Percentiles rank a stretch among this genome's conserved stretches.
These are phyloP conservation scores for Halenospora varia DNA, from an alignment of 495 filamentous ascomycete species.

Conservation along the genomic window DNA sequence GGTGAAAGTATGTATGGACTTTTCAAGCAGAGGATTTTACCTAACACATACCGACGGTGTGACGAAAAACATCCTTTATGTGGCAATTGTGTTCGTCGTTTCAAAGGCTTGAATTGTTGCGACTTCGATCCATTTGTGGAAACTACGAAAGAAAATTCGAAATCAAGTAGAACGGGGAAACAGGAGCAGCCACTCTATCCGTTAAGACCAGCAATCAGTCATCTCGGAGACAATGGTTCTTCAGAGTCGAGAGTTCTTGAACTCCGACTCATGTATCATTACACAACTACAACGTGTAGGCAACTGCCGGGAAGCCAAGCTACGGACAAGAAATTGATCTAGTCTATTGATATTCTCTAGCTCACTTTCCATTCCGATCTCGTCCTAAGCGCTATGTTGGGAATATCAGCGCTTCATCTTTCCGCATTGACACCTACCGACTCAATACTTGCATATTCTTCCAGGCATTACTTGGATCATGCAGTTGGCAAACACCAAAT, in stretches of 20 bases:
- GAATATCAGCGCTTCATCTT: conserved; percentile 13
- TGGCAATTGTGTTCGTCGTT: conserved; percentile 11
- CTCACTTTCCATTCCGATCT: conserved; percentile 10
- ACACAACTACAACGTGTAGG: conserved; percentile 7
- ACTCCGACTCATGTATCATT: conserved; percentile 18
- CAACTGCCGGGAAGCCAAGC: neutral
- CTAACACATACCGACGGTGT: conserved; percentile 2
- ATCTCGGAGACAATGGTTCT: neutral
- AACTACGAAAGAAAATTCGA: neutral
- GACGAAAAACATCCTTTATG: conserved; percentile 16
- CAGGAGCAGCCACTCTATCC: conserved; percentile 30
- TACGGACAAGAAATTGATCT: neutral
- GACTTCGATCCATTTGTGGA: conserved; percentile 12
- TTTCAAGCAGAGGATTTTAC: neutral
- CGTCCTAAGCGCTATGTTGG: conserved; percentile 10
- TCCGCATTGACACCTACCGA: conserved; percentile 9
- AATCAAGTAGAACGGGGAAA: neutral
- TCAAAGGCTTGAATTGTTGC: neutral
- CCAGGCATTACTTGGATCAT: conserved; percentile 11
- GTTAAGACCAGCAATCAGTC: conserved; percentile 16
- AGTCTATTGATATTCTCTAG: conserved; percentile 10
- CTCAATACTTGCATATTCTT: neutral
- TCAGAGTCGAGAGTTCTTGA: conserved; percentile 15
- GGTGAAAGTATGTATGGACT: conserved; percentile 8
- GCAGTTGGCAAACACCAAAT: conserved; percentile 6